A percentile compares a stretch with the other conserved stretches of the same genome.
These are phyloP conservation scores for Prunus campanulata DNA, from an alignment of 306 rosid species.

Conservation along the genomic window DNA sequence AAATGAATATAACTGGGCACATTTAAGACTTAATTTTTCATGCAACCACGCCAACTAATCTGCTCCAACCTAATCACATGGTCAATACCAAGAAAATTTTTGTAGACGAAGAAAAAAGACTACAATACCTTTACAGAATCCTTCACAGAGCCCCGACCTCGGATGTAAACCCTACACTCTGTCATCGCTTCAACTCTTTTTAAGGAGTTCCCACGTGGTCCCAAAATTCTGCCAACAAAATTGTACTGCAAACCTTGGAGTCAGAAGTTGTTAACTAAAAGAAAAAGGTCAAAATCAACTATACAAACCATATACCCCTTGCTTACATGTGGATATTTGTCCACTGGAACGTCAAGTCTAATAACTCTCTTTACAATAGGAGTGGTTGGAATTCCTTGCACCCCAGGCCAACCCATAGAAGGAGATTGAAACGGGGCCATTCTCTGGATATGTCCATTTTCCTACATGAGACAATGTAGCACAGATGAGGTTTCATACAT, in stretches of 20 bases:
- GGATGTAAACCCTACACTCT: conserved; percentile 84
- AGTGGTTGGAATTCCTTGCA: conserved; percentile 68
- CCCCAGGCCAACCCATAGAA: conserved; percentile 67
- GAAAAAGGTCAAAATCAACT: conserved; percentile 15
- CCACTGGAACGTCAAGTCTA: conserved; percentile 86
- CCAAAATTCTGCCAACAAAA: conserved; percentile 93
- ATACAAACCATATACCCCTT: conserved; percentile 2
- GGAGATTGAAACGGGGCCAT: conserved; percentile 61
- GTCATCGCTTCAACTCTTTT: conserved; percentile 95
- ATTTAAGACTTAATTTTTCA: background rate
- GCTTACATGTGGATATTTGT: conserved; percentile 84
- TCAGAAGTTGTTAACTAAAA: conserved; percentile 23
- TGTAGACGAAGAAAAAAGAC: background rate
- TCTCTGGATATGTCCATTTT: conserved; percentile 57
- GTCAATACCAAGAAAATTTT: background rate
- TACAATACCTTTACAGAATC: conserved; percentile 71
- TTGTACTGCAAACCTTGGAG: conserved; percentile 67
- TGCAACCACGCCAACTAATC: background rate
- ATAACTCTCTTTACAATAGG: conserved; percentile 76
- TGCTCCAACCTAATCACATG: background rate
- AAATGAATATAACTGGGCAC: background rate
- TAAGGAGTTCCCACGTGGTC: conserved; percentile 92
- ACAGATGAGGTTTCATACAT: conserved; percentile 8
- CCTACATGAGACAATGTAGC: conserved; percentile 42
- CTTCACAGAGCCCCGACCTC: conserved; percentile 91